Conservation (phyloP, 2,329 filamentous ascomycete species). For the Ophiostoma angusticollis region DNA sequence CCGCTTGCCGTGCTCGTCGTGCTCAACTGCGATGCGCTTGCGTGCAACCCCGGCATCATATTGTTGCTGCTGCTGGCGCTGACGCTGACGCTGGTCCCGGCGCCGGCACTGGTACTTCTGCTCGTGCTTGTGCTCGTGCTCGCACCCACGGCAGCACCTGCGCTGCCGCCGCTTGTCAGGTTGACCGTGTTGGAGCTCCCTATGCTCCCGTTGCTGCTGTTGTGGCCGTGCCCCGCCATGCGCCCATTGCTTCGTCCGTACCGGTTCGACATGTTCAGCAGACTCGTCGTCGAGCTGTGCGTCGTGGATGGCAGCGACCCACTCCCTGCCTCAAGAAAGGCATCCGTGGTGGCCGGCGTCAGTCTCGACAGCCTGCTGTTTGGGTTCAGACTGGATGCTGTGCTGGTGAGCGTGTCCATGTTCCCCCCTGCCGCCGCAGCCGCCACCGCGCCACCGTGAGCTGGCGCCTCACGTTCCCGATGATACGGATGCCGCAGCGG, state of each 20-base stretch:
- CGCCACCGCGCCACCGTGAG: too few relatives aligned
- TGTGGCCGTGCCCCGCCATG: not conserved
- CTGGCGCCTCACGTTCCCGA: too few relatives aligned
- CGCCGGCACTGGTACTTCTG: not conserved
- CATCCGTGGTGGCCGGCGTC: too few relatives aligned
- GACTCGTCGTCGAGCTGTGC: conserved; percentile 10
- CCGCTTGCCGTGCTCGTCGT: not conserved
- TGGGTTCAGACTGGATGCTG: too few relatives aligned
- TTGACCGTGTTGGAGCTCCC: not conserved
- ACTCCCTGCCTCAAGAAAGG: not conserved
- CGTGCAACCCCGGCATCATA: not conserved
- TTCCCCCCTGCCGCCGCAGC: too few relatives aligned
- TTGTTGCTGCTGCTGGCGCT: not conserved
- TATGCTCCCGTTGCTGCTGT: not conserved
- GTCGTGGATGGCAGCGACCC: conserved; percentile 1
- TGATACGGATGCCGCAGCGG: too few relatives aligned
- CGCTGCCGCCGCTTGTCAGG: not conserved
- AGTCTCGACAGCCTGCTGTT: too few relatives aligned
- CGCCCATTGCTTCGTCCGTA: not conserved
- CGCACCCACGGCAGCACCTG: not conserved
- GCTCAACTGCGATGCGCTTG: conserved; percentile 2
- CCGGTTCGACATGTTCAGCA: conserved; percentile 4
- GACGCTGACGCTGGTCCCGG: not conserved
- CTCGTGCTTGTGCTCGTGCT: not conserved
- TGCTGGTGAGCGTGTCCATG: too few relatives aligned